Base-by-base conservation (phyloP, 306 rosid species). In the Inga laurina region DNA sequence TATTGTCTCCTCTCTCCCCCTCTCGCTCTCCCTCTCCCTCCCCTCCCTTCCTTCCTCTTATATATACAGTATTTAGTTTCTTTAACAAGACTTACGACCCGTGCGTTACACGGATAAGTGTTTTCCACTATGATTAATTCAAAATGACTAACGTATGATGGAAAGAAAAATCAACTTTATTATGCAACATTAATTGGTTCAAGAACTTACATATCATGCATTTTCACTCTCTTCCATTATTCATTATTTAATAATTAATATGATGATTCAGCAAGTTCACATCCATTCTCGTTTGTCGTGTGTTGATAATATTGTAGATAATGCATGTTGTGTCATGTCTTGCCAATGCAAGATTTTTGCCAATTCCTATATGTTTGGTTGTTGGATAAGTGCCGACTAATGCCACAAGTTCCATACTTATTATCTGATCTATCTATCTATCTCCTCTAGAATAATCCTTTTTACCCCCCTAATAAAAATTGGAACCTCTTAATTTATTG, bases 1-100 rank as follows among this genome's bases (percentile, higher is more conserved):
- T 5, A 72, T 49, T 83, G 79, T 77, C 79, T 83, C 68, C 82
- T 45, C 22, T 39, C 43, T 39, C 5, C 1, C n/a, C 59, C 49
- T 44, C 48, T 18, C 75, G 10, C 14, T 46, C 79, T 21, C 12
- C 64, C 34, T 13, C 34, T 0, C 34, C 3, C 46, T 18, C 5
- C 22, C 8, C 41, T 24, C 76, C 8, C 35, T 14, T 16, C 15
- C 68, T 54, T 32, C 15, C 6, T 56, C 7, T 21, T 18, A 13
- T 44, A 44, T 32, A 32, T 32, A 32, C 34, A 32, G 34, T 32
- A 32, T 32, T 27, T 27, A 27, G 30, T 43, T 43, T 2, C 15
- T 7, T 16, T n/a, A n/a, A n/a, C n/a, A n/a, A n/a, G n/a, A n/a
- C n/a, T n/a, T n/a, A n/a, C n/a, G n/a, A n/a, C n/a, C n/a, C n/a